Conservation (phyloP, 495 filamentous ascomycete genomes). For the Penicillium soppii region DNA sequence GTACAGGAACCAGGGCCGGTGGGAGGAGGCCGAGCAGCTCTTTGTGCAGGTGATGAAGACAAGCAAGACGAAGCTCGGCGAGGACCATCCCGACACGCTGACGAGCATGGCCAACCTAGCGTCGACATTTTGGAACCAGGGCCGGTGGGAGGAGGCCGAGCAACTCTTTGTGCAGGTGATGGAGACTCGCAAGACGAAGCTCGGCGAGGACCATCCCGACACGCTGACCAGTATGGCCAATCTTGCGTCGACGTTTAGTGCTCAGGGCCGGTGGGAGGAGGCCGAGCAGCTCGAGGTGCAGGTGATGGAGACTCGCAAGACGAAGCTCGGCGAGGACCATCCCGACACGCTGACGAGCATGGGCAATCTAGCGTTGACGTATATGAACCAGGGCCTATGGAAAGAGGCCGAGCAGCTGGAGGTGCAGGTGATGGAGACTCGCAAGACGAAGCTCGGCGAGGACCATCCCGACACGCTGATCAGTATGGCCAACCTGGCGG, state of each 20-base stretch:
- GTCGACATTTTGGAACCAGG: neutral
- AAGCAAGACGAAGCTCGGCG: neutral
- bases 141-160: slow-evolving; percentile 16
- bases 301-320: neutral
- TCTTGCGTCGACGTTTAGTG: neutral
- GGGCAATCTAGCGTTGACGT: neutral
- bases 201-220: neutral
- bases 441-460: neutral
- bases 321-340: neutral
- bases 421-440: neutral
- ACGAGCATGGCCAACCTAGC: neutral
- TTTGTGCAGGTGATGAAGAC: neutral
- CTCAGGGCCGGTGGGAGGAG: neutral
- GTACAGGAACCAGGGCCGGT: slow-evolving; percentile 15
- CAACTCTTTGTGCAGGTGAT: slow-evolving; percentile 8
- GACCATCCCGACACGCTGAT: neutral
- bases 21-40: slow-evolving; percentile 20
- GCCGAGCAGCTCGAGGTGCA: neutral
- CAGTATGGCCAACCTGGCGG: neutral
- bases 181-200: neutral
- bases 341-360: neutral
- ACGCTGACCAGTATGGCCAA: neutral
- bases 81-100: neutral
- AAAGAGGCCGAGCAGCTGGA: neutral
- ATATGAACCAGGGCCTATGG: neutral